Conservation (phyloP, 1,139 yeast species). For the Candida freyschussii region DNA sequence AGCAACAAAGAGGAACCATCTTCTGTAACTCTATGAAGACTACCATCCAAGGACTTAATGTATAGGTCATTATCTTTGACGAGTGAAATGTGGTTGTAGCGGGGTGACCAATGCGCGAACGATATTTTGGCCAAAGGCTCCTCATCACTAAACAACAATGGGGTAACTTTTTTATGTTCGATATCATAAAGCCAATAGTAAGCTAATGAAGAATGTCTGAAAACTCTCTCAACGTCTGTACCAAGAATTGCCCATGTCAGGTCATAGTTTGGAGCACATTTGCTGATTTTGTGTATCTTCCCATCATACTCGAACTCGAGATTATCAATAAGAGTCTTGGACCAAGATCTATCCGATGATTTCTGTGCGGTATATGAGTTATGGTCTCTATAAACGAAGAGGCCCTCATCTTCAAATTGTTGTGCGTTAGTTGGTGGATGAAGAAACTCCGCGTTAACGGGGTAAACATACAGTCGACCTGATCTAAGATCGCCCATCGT, state of each 20-base stretch:
- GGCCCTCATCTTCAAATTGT: constrained; percentile 29
- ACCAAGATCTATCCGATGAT: constrained; percentile 33
- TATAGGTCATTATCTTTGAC: constrained; percentile 59
- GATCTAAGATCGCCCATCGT: constrained; percentile 27
- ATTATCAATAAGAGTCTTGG: constrained; percentile 36
- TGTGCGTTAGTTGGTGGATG: constrained; percentile 25
- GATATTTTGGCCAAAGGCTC: constrained; percentile 28
- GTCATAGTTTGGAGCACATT: constrained; percentile 27
- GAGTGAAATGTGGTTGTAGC: constrained; percentile 54
- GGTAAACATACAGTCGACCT: constrained; percentile 28
- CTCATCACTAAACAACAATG: constrained; percentile 33
- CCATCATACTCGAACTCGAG: constrained; percentile 26
- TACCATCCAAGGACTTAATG: constrained; percentile 38
- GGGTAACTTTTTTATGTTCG: constrained; percentile 32
- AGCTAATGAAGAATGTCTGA: constrained; percentile 67
- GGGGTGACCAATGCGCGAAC: constrained; percentile 68
- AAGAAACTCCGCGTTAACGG: constrained; percentile 28
- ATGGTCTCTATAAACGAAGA: constrained; percentile 25
- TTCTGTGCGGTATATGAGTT: constrained; percentile 28
- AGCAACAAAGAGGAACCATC: constrained; percentile 58
- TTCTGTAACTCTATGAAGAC: constrained; percentile 51
- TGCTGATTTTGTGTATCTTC: constrained; percentile 19
- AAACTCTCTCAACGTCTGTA: constrained; percentile 41
- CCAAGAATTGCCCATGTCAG: constrained; percentile 31
- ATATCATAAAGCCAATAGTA: constrained; percentile 55